phyloP scores from a whole-genome alignment of 192 early-diverging fungal species.

The Phycomyces blakesleeanus region DNA sequence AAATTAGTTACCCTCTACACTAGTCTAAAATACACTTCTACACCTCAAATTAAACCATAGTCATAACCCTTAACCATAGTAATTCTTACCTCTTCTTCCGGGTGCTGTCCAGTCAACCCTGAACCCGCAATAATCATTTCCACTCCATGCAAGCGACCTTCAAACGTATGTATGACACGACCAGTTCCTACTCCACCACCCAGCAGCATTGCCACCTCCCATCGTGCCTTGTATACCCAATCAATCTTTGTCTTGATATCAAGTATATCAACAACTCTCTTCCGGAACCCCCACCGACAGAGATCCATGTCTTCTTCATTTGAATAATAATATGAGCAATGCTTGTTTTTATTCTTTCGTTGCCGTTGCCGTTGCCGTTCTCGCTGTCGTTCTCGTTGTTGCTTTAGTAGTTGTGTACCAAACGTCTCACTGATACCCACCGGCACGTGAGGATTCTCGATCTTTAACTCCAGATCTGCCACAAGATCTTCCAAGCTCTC shows the following conservation, averaged over 20 bases:
- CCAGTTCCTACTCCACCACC: conserved; percentile 26
- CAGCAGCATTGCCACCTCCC: conserved; percentile 17
- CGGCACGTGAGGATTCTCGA: neutral
- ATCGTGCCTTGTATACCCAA: conserved; percentile 7
- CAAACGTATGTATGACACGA: conserved; percentile 18
- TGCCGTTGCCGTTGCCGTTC: too few species aligned
- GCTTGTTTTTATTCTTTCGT: too few species aligned
- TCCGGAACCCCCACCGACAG: neutral
- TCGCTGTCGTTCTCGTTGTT: neutral
- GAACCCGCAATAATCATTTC: conserved; percentile 24
- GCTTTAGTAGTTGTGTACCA: neutral
- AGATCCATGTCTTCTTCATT: neutral
- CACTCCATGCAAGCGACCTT: conserved; percentile 10
- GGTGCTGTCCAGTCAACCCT: conserved; percentile 4
- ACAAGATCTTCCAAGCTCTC: conserved; percentile 12
- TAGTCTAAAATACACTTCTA: too few species aligned
- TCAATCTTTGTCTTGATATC: conserved; percentile 14
- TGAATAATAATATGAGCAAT: too few species aligned
- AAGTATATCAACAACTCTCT: conserved; percentile 7
- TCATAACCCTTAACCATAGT: too few species aligned
- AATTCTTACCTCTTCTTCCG: conserved; percentile 9
- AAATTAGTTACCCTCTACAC: too few species aligned
- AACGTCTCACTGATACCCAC: too few species aligned
- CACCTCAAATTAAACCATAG: too few species aligned
- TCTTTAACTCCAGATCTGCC: conserved; percentile 12